phyloP scores from a whole-genome alignment of 2,329 filamentous ascomycete species.

The Meredithiella fracta region DNA sequence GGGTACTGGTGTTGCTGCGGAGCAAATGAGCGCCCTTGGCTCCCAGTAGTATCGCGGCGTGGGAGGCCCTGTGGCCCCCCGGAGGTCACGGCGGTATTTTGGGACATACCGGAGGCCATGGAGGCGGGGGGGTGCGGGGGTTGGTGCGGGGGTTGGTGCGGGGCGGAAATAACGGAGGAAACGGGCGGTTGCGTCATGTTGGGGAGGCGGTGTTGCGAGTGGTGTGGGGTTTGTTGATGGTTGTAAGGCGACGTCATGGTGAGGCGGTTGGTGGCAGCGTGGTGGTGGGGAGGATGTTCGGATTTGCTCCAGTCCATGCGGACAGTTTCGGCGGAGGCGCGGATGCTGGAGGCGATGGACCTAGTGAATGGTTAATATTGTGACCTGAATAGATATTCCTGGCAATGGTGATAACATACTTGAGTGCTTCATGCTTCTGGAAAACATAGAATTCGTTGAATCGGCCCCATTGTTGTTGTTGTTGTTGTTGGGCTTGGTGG shows the following conservation, averaged over 20 bases:
- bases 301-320: constrained; percentile 11
- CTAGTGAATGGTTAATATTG: too few species aligned
- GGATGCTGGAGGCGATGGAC: constrained; percentile 1
- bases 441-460: constrained; percentile 8
- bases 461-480: constrained; percentile 4
- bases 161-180: constrained; percentile 6
- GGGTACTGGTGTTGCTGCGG: not conserved
- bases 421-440: constrained; percentile 11
- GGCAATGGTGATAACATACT: constrained; percentile 9
- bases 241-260: constrained; percentile 1
- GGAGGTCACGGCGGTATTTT: not conserved
- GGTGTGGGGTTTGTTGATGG: constrained; percentile 1
- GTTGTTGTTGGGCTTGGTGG: constrained; percentile 11
- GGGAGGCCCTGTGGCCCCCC: not conserved
- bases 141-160: not conserved
- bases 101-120: constrained; percentile 1
- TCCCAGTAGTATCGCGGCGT: constrained; percentile 3
- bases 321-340: constrained; percentile 7
- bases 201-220: constrained; percentile 8
- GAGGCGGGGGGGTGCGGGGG: not conserved
- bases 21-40: not conserved
- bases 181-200: constrained; percentile 3
- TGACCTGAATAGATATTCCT: too few species aligned
- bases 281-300: constrained; percentile 9
- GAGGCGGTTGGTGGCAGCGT: not conserved